These are phyloP conservation scores for Triticum dicoccoides DNA, from an alignment of 176 grass and related monocot genomes.

Conservation along the genomic window DNA sequence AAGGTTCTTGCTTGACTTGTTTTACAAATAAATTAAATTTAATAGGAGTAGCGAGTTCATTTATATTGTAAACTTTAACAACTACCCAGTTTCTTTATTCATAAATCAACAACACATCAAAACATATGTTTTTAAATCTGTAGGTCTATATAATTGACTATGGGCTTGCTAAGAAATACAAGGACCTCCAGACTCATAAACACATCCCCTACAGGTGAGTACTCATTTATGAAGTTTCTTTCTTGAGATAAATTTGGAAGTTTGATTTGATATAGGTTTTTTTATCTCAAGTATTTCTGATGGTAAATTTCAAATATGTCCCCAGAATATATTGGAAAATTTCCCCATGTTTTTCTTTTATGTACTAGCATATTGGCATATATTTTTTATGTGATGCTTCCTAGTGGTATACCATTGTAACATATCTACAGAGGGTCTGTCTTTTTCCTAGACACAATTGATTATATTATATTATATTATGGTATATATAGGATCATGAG, in stretches of 20 bases:
- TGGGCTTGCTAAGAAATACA: constrained; percentile 94
- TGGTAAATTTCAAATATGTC: constrained; percentile 5
- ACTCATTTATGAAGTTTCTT: constrained; percentile 12
- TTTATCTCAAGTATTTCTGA: constrained; percentile 1
- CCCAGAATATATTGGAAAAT: neutral
- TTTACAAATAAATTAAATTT: constrained; percentile 5
- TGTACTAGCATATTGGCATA: neutral
- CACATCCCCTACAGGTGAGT: constrained; percentile 90
- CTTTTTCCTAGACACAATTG: neutral
- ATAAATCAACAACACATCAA: neutral
- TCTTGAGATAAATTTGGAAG: neutral
- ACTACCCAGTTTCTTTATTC: neutral
- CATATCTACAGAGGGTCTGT: neutral
- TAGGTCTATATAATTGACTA: constrained; percentile 97
- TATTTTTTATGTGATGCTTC: neutral
- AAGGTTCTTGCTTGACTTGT: constrained; percentile 1
- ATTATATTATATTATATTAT: neutral
- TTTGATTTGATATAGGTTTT: neutral
- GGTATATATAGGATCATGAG: neutral
- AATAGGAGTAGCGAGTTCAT: neutral
- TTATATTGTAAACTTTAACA: neutral
- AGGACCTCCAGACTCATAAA: constrained; percentile 93
- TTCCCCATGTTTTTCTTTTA: neutral
- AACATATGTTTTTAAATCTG: neutral
- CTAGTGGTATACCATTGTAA: neutral